Evolutionary conservation across 2,329 filamentous ascomycete species (phyloP).

Genomic region (Epichloe hybrida): DNA sequence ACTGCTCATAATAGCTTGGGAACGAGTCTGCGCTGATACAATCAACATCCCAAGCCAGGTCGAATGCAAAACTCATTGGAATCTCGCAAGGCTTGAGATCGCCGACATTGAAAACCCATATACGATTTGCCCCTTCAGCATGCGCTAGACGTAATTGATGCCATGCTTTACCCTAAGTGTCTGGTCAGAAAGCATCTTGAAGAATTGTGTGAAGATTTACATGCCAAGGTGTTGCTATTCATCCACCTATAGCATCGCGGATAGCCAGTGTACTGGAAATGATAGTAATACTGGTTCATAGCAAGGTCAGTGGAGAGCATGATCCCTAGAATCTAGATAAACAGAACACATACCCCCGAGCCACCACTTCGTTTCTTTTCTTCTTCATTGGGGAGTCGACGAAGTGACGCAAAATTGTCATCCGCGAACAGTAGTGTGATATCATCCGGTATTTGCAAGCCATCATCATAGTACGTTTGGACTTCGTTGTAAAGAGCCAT

Average conservation of each 20-base stretch:
- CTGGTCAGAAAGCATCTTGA: not conserved
- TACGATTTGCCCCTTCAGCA: constrained; percentile 29
- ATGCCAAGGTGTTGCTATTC: constrained; percentile 44
- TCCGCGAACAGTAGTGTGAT: constrained; percentile 50
- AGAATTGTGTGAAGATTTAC: not conserved
- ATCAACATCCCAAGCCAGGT: constrained; percentile 42
- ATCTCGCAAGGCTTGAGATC: constrained; percentile 47
- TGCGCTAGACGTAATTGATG: constrained; percentile 45
- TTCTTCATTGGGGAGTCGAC: constrained; percentile 38
- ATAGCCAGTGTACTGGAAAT: constrained; percentile 49
- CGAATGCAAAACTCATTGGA: constrained; percentile 40
- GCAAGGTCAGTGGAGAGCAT: not conserved
- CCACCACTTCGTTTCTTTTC: constrained; percentile 41
- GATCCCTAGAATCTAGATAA: too few species aligned
- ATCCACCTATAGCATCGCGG: constrained; percentile 49
- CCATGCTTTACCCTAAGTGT: constrained; percentile 20
- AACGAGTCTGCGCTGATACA: constrained; percentile 25
- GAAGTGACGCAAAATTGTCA: constrained; percentile 48
- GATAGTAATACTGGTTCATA: constrained; percentile 29
- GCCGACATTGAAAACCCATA: constrained; percentile 52
- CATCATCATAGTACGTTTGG: constrained; percentile 46
- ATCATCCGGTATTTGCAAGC: constrained; percentile 45
- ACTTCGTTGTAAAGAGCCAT: constrained; percentile 56
- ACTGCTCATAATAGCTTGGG: constrained; percentile 29
- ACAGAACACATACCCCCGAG: constrained; percentile 31